Evolutionary conservation across 2,329 filamentous ascomycete species (phyloP), one percentile per base, ranked within the genome.

Genomic region (Xylariaceae sp.): DNA sequence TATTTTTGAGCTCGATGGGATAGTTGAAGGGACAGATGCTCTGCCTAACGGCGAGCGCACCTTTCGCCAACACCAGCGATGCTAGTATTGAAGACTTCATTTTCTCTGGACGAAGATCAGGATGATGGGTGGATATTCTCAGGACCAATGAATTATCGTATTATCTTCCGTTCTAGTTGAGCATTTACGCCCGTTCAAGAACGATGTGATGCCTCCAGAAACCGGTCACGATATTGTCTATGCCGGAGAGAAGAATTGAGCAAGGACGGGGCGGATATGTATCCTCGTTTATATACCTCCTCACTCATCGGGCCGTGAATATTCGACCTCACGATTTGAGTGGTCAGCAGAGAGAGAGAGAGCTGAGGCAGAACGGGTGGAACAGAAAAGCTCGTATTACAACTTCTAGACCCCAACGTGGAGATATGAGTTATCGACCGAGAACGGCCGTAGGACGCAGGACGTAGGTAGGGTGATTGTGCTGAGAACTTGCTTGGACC

Each of bases 21-120:
- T 62, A 64, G 58, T 62, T 64, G 57, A 49, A 62, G 29, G 59
- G 62, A 19, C 61, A 64, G 42, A 39, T 47, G 56, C 53, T 57
- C 32, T 29, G 53, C 9, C 52, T 51, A 31, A 57, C 47, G 2
- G 53, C 32, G 19, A 55, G 30, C 5, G 45, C 47, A 31, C 50
- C 49, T 11, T 51, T 47, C n/a, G 50, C 53, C 2, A 62, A 43
- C n/a, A 51, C 57, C 3, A 62, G 46, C 19, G 58, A 49, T 42
- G 46, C 8, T 42, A 52, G 44, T 26, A 51, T 45, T 34, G 51
- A 41, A 9, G 46, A 50, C 44, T 54, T 58, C 60, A 56, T 61
- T 35, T n/a, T 48, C 12, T 34, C 35, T 34, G 30, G 19, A 9
- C 32, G 37, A 37, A 2, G 47, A 37, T 37, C 8, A 37, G 35